Evolutionary conservation across 2,329 filamentous ascomycete species (phyloP), one percentile per base, ranked within the genome.

Genomic region (Sordariomycetes sp.): DNA sequence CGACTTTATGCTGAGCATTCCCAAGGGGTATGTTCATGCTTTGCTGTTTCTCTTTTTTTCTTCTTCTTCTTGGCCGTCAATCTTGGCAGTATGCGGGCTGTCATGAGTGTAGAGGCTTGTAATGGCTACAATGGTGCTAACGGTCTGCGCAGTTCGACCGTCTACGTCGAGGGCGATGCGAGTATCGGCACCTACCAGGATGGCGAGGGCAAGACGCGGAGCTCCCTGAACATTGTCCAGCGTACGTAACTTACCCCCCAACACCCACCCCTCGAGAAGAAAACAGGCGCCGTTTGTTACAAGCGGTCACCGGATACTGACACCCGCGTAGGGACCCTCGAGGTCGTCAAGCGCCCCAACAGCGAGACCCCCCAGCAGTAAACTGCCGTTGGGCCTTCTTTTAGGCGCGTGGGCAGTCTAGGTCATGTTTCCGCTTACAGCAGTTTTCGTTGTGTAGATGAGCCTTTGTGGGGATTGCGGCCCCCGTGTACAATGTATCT

Each of bases 101-200:
- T 32, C 28, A 32, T 32, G 28, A 8, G 28, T 32, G 28, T 3
- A 32, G 28, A 32, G 28, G 28, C 8, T 8, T 8, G 39, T n/a
- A n/a, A 45, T 3, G 6, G 2, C 39, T 45, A 7, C 10, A 3
- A 24, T 22, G n/a, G 45, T 50, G 20, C 45, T 50, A 50, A 50
- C 45, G 22, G n/a, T 55, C 54, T 56, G 42, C 32, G 57, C 64
- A 96, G 91, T 60, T 80, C 89, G 15, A 75, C 90, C 55, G 78
- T 99, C 61, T 90, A 82, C 66, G 76, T 97, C 54, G 92, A 97
- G 70, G 91, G 87, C 52, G 89, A 96, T 60, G 87, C 86, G 60
- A 74, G 74, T 62, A 83, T 92, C 74, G 77, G 73, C 63, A 75
- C 70, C 52, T 92, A 82, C 68, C 80, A 86, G 63, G 84, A 87